phyloP scores from a whole-genome alignment of 2,329 filamentous ascomycete genomes.

The Scytalidium sp. region DNA sequence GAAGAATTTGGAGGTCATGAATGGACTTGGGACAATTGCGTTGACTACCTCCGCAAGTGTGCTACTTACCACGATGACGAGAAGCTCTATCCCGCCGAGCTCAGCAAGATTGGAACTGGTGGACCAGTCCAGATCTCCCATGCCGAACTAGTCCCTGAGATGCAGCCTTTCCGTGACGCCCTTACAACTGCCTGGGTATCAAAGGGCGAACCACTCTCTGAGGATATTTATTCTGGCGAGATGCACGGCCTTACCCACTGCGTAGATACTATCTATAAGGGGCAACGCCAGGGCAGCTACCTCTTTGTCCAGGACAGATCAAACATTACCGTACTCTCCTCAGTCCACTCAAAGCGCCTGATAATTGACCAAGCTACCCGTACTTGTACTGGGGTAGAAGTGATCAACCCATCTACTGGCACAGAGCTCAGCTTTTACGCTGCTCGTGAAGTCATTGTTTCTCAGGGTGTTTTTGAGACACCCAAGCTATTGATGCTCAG shows the following conservation, averaged over 20 bases:
- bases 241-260: slow-evolving; percentile 51
- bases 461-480: slow-evolving; percentile 4
- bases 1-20: slow-evolving; percentile 37
- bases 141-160: slow-evolving; percentile 49
- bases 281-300: slow-evolving; percentile 47
- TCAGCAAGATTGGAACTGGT: slow-evolving; percentile 46
- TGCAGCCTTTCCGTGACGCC: slow-evolving; percentile 45
- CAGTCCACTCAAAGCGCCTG: slow-evolving; percentile 47
- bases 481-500: slow-evolving; percentile 7
- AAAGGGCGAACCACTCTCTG: slow-evolving; percentile 44
- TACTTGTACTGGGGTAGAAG: slow-evolving; percentile 43
- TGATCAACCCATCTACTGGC: slow-evolving; percentile 35
- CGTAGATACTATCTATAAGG: slow-evolving; percentile 53
- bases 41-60: slow-evolving; percentile 49
- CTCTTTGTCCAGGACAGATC: slow-evolving; percentile 46
- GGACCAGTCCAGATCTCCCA: slow-evolving; percentile 53
- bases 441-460: neutral
- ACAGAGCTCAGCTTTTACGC: slow-evolving; percentile 42
- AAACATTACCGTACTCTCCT: slow-evolving; percentile 48
- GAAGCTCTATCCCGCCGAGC: slow-evolving; percentile 37
- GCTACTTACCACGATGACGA: slow-evolving; percentile 55
- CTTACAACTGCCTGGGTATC: slow-evolving; percentile 49
- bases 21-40: slow-evolving; percentile 53
- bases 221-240: slow-evolving; percentile 52
- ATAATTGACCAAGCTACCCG: slow-evolving; percentile 44